Base-by-base conservation (phyloP, 2,329 filamentous ascomycete species). In the Ambrosiella xylebori region DNA sequence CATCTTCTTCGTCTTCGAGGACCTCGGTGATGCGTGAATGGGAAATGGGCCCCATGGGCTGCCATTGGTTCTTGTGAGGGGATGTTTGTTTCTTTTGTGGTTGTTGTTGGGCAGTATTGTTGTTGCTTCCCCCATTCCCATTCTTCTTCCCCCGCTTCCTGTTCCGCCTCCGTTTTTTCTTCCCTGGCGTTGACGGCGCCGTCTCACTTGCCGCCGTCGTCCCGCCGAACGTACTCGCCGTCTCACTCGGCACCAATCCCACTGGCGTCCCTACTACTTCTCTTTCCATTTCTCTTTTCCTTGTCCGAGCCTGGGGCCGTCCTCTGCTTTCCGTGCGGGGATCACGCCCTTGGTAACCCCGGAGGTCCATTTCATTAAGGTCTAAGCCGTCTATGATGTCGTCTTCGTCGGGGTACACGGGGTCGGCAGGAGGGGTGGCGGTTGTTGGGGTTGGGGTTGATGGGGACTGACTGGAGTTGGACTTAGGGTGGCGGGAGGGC, bases 341-440 rank as follows among this genome's bases (percentile, higher is more conserved):
- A 27, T 27, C 3, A 3, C 27, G 27, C 27, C 27, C 4, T 3
- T 3, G 27, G 27, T 5, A 27, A 3, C 27, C 53, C 4, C 53
- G 27, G 53, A 40, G 13, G n/a, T 39, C 37, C 27, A 54, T n/a
- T 13, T 40, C 40, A 15, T 52, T 39, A 35, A 61, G 47, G 41
- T 60, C 58, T 17, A 59, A n/a, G 8, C 59, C 61, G 49, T 60
- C 58, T 11, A 60, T 53, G 27, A 59, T 57, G 53, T 60, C 61
- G 47, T 58, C 56, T 15, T 57, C 47, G 27, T 61, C 58, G 11
- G 59, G 61, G 45, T 17, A 39, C 8, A 60, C 27, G 27, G 35
- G 12, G 57, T 60, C 4, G 55, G 56, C 8, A 54, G 57, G 40
- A 55, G 27, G 27, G 27, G 27, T 27, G 27, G 27, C 55, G 27